A percentile compares a stretch with the other conserved stretches of the same genome.
phyloP scores from a whole-genome alignment of 2,329 filamentous ascomycete species.

The Diaporthe ampelina region DNA sequence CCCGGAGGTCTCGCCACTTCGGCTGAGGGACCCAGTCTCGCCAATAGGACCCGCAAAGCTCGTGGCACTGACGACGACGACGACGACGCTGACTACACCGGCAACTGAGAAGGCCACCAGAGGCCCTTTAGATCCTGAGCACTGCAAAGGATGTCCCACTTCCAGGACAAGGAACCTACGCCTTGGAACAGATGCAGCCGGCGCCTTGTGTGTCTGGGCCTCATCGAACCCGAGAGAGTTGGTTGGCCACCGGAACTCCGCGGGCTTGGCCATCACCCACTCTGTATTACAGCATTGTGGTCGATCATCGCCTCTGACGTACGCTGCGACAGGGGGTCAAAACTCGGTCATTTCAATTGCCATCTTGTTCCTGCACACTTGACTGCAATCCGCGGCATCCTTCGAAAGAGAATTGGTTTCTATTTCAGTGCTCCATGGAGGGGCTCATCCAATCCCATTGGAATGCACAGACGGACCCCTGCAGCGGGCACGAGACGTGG shows the following conservation, averaged over 20 bases:
- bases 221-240: background rate
- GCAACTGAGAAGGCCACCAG: background rate
- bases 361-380: background rate
- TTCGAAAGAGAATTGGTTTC: background rate
- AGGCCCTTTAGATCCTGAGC: background rate
- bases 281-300: background rate
- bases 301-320: slow-evolving; percentile 16
- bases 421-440: too few species aligned
- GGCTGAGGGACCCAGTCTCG: background rate
- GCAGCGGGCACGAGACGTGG: background rate
- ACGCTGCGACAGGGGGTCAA: background rate
- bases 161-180: background rate
- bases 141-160: background rate
- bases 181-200: background rate
- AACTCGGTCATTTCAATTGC: background rate
- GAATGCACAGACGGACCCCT: background rate
- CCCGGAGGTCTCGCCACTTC: background rate
- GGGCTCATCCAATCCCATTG: background rate
- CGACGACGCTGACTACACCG: background rate
- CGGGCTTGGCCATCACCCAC: slow-evolving; percentile 3
- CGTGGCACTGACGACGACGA: slow-evolving; percentile 1
- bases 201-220: background rate
- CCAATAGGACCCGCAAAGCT: slow-evolving; percentile 15
- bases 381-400: background rate
- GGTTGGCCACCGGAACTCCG: background rate